Evolutionary conservation across 1,284 basidiomycete species (phyloP).

Genomic region (Cryptococcus sp.): DNA sequence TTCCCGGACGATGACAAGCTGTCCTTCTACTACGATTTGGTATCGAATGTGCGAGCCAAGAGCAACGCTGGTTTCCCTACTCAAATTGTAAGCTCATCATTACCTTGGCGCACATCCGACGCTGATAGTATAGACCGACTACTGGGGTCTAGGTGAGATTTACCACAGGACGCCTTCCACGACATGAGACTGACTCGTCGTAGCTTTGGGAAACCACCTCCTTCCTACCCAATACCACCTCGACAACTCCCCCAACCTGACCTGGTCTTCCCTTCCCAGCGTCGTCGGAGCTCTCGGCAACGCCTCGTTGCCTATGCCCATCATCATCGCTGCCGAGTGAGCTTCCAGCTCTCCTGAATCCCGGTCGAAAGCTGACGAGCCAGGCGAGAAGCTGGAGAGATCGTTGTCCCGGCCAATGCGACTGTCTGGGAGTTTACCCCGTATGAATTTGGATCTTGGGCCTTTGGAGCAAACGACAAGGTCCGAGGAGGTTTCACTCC

Average conservation of each 20-base stretch:
- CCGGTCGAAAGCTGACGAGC: constrained; percentile 3
- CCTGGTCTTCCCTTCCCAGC: constrained; percentile 28
- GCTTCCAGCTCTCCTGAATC: neutral
- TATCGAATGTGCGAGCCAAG: constrained; percentile 42
- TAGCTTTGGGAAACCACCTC: constrained; percentile 42
- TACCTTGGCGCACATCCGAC: no score
- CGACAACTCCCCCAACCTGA: constrained; percentile 40
- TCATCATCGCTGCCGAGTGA: constrained; percentile 50
- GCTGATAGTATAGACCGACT: constrained; percentile 26
- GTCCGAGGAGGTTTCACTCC: constrained; percentile 42
- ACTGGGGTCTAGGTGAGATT: constrained; percentile 45
- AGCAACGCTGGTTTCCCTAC: constrained; percentile 35
- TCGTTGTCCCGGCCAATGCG: constrained; percentile 47
- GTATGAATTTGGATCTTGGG: constrained; percentile 51
- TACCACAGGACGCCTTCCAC: no score
- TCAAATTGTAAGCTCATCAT: constrained; percentile 29
- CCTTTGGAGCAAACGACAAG: constrained; percentile 34
- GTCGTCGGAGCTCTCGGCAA: constrained; percentile 25
- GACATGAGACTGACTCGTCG: no score
- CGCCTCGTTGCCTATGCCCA: constrained; percentile 41
- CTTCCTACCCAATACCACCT: constrained; percentile 39
- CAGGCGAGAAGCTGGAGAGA: constrained; percentile 46
- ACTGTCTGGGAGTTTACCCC: constrained; percentile 50
- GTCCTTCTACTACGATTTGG: constrained; percentile 45
- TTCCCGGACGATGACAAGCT: constrained; percentile 44